Evolutionary conservation across 169 alveolate genomes (phyloP).

Genomic region (Eimeria tenella): DNA sequence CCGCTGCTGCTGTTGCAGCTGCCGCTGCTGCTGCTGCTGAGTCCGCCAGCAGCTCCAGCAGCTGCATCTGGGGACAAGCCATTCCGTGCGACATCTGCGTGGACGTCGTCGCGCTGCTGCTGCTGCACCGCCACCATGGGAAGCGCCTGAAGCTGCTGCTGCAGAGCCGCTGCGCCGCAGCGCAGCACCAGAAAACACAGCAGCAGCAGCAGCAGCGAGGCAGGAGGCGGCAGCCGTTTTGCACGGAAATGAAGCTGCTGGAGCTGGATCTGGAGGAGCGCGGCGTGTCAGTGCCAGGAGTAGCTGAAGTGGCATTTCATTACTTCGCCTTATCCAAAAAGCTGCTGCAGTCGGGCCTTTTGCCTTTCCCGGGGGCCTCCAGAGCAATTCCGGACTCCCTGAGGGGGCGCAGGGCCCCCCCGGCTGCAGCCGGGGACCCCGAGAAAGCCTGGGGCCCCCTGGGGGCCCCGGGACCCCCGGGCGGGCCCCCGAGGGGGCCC

Average conservation of each 20-base stretch:
- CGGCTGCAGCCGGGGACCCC: background rate
- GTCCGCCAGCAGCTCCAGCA: conserved; percentile 1
- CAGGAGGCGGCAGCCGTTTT: background rate
- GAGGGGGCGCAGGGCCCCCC: background rate
- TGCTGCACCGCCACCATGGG: conserved; percentile 32
- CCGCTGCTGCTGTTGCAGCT: background rate
- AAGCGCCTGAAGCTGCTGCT: conserved; percentile 21
- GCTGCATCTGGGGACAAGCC: conserved; percentile 67
- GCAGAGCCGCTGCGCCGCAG: conserved; percentile 3
- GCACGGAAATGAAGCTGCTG: background rate
- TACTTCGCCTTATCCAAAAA: conserved; percentile 14
- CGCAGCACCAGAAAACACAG: background rate
- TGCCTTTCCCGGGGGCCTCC: conserved; percentile 20
- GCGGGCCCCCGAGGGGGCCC: background rate
- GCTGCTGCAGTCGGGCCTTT: background rate
- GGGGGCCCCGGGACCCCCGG: background rate
- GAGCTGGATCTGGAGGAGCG: background rate
- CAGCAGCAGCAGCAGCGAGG: background rate
- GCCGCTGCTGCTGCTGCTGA: background rate
- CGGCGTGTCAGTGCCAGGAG: conserved; percentile 58
- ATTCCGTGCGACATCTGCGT: conserved; percentile 69
- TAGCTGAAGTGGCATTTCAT: conserved; percentile 57
- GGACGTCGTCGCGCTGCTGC: conserved; percentile 61
- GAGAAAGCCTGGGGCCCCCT: background rate
- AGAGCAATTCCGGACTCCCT: conserved; percentile 44